Conservation (phyloP, 495 filamentous ascomycete species). For the Usnea hakonensis region DNA sequence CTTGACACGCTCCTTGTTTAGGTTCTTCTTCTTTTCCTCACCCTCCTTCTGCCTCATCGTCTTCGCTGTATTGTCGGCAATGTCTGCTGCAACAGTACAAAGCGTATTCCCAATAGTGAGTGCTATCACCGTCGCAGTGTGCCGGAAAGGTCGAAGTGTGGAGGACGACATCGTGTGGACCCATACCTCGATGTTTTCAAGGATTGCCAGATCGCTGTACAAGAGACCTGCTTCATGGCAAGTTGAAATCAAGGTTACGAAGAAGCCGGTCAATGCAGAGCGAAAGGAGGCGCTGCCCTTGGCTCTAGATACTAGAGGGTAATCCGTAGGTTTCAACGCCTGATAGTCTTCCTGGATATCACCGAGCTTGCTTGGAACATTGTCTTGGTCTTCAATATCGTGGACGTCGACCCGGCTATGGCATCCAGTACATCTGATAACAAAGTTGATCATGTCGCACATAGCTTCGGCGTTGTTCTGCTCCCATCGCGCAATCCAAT, state of each 20-base stretch:
- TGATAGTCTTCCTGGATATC: conserved; percentile 80
- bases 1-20: conserved; percentile 66
- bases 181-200: conserved; percentile 84
- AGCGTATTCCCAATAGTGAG: conserved; percentile 67
- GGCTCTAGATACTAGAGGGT: conserved; percentile 79
- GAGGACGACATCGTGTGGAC: conserved; percentile 78
- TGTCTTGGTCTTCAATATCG: conserved; percentile 81
- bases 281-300: conserved; percentile 68
- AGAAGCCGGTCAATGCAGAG: conserved; percentile 66
- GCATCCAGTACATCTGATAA: conserved; percentile 76
- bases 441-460: conserved; percentile 80
- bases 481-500: conserved; percentile 72
- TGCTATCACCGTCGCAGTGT: conserved; percentile 78
- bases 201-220: conserved; percentile 62
- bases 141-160: conserved; percentile 75
- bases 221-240: conserved; percentile 67
- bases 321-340: conserved; percentile 72
- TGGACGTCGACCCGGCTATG: conserved; percentile 61
- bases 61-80: conserved; percentile 62
- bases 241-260: conserved; percentile 61
- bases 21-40: conserved; percentile 66
- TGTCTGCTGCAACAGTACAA: conserved; percentile 51
- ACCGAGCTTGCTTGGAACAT: conserved; percentile 55
- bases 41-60: conserved; percentile 72
- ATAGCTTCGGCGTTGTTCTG: conserved; percentile 59